Conservation (phyloP, 2,329 filamentous ascomycete species). For the Fusarium lyarnte region DNA sequence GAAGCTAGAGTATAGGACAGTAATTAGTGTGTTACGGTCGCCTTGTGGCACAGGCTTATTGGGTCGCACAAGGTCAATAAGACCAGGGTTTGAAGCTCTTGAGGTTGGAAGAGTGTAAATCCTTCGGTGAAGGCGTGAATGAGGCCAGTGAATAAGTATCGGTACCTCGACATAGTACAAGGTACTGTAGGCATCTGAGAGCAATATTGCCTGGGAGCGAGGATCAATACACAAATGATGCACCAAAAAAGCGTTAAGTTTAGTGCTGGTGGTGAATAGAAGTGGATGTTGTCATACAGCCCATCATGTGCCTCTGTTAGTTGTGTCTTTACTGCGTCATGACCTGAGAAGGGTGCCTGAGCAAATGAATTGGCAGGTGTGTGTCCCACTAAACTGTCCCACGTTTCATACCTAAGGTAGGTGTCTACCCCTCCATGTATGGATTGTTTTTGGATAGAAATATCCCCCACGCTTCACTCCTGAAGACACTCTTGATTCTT, state of each 20-base stretch:
- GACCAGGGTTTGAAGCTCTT: slow-evolving; percentile 28
- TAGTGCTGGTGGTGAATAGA: neutral
- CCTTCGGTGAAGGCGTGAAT: slow-evolving; percentile 25
- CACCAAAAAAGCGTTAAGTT: neutral
- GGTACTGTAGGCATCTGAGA: neutral
- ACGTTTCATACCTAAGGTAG: slow-evolving; percentile 5
- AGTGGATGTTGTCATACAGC: slow-evolving; percentile 27
- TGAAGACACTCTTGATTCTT: slow-evolving; percentile 2
- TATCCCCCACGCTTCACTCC: slow-evolving; percentile 9
- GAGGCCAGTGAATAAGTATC: slow-evolving; percentile 15
- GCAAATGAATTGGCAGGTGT: slow-evolving; percentile 4
- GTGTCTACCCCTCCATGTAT: slow-evolving; percentile 19
- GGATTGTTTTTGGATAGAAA: neutral
- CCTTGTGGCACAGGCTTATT: slow-evolving; percentile 45
- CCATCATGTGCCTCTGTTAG: slow-evolving; percentile 32
- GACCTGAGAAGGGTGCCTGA: slow-evolving; percentile 29
- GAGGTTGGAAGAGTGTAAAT: slow-evolving; percentile 13
- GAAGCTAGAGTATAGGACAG: slow-evolving; percentile 17
- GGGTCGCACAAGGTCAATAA: slow-evolving; percentile 30
- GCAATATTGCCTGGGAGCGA: neutral
- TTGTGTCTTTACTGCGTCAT: slow-evolving; percentile 31
- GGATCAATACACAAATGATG: neutral
- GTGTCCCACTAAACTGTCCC: slow-evolving; percentile 1
- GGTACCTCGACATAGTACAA: neutral
- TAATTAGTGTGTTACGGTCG: slow-evolving; percentile 32